phyloP scores from a whole-genome alignment of 2,329 filamentous ascomycete genomes.

The Sporothrix schenckii region DNA sequence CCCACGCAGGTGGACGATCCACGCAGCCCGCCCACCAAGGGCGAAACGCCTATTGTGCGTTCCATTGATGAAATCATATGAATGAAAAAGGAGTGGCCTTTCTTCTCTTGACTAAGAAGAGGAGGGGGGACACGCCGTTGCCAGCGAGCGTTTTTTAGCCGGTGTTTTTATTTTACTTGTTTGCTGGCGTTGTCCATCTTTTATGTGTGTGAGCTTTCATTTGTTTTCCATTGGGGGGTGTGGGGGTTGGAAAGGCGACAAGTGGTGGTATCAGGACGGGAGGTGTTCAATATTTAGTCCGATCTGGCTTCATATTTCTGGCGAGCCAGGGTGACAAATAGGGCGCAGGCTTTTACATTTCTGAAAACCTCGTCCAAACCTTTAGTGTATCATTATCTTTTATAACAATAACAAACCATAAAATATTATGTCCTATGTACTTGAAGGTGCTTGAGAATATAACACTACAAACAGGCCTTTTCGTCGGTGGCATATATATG shows the following conservation, averaged over 20 bases:
- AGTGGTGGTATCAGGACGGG: neutral
- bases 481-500: too few relatives aligned
- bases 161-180: neutral
- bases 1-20: constrained; percentile 64
- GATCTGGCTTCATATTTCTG: neutral
- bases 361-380: neutral
- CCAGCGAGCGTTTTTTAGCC: constrained; percentile 13
- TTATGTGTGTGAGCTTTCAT: neutral
- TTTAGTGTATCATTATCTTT: constrained; percentile 1
- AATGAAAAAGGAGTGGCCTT: constrained; percentile 33
- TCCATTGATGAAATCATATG: constrained; percentile 79
- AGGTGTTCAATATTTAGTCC: constrained; percentile 2
- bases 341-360: neutral
- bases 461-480: too few relatives aligned
- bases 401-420: constrained; percentile 1
- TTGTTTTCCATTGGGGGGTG: neutral
- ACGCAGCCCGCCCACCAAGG: constrained; percentile 72
- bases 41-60: constrained; percentile 73
- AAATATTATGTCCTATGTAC: neutral
- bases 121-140: neutral
- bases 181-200: constrained; percentile 1
- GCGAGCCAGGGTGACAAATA: neutral
- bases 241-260: neutral
- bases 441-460: neutral
- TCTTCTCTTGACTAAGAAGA: neutral